Percentiles rank a stretch among this genome's conserved stretches.
These are phyloP conservation scores for Suillus bovinus DNA, from an alignment of 768 basidiomycete species.

Conservation along the genomic window DNA sequence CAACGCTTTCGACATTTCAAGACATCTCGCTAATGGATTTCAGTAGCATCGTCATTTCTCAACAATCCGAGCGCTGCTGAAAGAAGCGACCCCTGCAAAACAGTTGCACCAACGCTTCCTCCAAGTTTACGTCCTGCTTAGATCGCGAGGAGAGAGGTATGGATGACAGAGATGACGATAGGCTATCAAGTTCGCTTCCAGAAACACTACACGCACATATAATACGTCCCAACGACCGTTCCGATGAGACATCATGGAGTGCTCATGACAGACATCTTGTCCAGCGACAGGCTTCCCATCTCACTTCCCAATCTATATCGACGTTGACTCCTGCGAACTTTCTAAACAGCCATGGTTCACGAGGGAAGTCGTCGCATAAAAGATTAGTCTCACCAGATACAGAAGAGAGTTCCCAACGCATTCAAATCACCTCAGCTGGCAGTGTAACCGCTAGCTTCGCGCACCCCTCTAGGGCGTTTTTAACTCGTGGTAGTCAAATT, in stretches of 20 bases:
- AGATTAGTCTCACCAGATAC: constrained; percentile 4
- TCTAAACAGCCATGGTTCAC: constrained; percentile 4
- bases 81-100: constrained; percentile 14
- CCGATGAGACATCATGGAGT: constrained; percentile 12
- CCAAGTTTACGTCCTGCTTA: background rate
- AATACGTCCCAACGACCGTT: constrained; percentile 4
- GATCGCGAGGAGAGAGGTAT: constrained; percentile 12
- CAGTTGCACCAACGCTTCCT: background rate
- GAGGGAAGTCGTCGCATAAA: constrained; percentile 6
- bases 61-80: constrained; percentile 16
- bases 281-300: constrained; percentile 10
- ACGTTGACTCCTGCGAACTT: constrained; percentile 14
- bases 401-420: constrained; percentile 8
- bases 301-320: constrained; percentile 2
- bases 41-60: constrained; percentile 18
- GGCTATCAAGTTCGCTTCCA: constrained; percentile 11
- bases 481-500: constrained; percentile 26
- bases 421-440: constrained; percentile 3
- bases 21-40: constrained; percentile 24
- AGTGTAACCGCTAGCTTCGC: background rate
- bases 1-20: constrained; percentile 15
- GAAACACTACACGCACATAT: constrained; percentile 14
- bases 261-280: constrained; percentile 6
- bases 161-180: constrained; percentile 12
- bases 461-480: constrained; percentile 17